phyloP scores from a whole-genome alignment of 2,329 filamentous ascomycete species.

The Lachnellula subtilissima region DNA sequence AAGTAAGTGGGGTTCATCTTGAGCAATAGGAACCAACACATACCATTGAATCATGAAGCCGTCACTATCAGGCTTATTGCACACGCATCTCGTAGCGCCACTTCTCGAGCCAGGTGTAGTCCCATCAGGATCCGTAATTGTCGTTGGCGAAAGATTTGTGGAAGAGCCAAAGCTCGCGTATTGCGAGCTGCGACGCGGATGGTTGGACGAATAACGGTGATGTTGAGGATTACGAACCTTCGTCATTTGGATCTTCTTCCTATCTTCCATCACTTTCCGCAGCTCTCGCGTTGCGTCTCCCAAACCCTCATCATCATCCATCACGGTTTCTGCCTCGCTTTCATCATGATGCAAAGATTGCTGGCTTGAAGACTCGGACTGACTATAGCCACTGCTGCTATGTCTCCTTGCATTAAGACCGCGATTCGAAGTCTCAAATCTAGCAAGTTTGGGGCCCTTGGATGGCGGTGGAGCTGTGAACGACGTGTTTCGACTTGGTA shows the following conservation, averaged over 20 bases:
- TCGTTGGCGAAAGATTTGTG: slow-evolving; percentile 46
- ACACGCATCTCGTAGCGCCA: slow-evolving; percentile 50
- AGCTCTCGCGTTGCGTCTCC: slow-evolving; percentile 59
- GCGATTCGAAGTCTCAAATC: slow-evolving; percentile 22
- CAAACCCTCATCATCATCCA: slow-evolving; percentile 42
- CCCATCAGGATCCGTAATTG: slow-evolving; percentile 45
- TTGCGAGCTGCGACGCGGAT: slow-evolving; percentile 16
- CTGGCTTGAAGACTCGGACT: slow-evolving; percentile 29
- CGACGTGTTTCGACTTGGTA: slow-evolving; percentile 56
- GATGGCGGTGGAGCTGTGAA: slow-evolving; percentile 35
- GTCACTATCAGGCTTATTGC: slow-evolving; percentile 39
- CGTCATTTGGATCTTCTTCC: slow-evolving; percentile 22
- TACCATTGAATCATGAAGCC: slow-evolving; percentile 62
- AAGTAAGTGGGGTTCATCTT: slow-evolving; percentile 12
- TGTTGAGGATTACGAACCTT: slow-evolving; percentile 20
- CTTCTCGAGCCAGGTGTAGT: slow-evolving; percentile 37
- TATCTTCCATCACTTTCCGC: slow-evolving; percentile 43
- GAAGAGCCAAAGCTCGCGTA: slow-evolving; percentile 24
- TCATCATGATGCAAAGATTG: slow-evolving; percentile 33
- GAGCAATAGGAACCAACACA: slow-evolving; percentile 21
- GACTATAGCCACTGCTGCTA: slow-evolving; percentile 26
- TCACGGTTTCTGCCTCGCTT: slow-evolving; percentile 56
- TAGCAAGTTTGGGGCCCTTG: slow-evolving; percentile 22
- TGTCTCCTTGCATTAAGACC: slow-evolving; percentile 15
- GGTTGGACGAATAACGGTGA: slow-evolving; percentile 19